Conservation (phyloP, 495 filamentous ascomycete genomes). For the Usnea hakonensis region DNA sequence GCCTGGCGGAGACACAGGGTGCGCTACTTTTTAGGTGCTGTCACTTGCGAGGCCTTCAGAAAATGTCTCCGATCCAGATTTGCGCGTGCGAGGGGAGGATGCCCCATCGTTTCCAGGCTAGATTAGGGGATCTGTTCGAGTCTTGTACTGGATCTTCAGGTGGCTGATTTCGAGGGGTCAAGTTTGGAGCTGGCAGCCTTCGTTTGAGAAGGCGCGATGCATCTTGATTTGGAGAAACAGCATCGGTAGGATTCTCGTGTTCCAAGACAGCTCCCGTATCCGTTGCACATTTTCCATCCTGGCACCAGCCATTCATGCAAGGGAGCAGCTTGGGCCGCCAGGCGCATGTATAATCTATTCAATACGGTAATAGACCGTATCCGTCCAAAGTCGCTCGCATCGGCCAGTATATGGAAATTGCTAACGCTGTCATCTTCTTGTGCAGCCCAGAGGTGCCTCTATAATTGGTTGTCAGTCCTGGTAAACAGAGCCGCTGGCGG, state of each 20-base stretch:
- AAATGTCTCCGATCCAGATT: background rate
- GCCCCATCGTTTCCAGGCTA: background rate
- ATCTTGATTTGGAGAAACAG: background rate
- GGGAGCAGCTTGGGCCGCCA: slow-evolving; percentile 12
- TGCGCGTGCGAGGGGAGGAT: background rate
- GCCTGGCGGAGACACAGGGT: background rate
- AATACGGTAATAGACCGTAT: slow-evolving; percentile 19
- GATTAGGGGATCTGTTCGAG: background rate
- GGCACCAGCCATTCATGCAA: background rate
- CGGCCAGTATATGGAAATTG: slow-evolving; percentile 17
- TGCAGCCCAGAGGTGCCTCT: slow-evolving; percentile 24
- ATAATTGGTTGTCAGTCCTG: background rate
- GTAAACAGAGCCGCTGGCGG: too few species aligned
- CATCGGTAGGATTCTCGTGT: background rate
- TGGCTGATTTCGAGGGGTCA: background rate
- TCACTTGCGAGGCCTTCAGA: background rate
- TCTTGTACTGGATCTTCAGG: background rate
- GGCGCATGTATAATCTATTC: slow-evolving; percentile 18
- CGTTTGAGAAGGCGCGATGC: background rate
- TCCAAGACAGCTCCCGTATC: background rate
- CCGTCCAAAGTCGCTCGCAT: slow-evolving; percentile 20
- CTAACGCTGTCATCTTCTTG: slow-evolving; percentile 19
- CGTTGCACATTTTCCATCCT: background rate
- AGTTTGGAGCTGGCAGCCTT: background rate
- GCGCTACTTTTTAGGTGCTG: background rate